phyloP scores from a whole-genome alignment of 2,329 filamentous ascomycete species.

The Ophiostoma sp. region DNA sequence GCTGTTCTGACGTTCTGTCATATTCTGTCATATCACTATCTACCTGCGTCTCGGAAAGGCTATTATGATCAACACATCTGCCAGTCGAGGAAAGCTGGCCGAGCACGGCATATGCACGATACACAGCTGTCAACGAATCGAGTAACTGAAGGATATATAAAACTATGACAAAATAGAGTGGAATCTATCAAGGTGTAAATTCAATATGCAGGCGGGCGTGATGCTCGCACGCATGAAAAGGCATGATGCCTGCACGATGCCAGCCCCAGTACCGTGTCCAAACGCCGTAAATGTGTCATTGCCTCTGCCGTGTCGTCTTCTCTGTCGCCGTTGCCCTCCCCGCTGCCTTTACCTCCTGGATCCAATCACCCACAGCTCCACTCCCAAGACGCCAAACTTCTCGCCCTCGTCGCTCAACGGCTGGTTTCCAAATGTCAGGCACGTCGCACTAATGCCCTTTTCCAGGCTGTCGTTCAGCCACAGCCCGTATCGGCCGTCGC shows the following conservation, averaged over 20 bases:
- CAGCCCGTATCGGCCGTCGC: conserved; percentile 82
- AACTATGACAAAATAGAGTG: neutral
- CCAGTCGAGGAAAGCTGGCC: too few species aligned
- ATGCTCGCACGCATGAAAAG: too few species aligned
- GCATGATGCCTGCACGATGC: neutral
- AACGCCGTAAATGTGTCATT: neutral
- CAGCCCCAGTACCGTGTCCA: neutral
- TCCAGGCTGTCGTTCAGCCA: conserved; percentile 88
- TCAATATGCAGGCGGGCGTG: neutral
- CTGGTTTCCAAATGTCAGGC: conserved; percentile 92
- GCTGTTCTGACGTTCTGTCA: too few species aligned
- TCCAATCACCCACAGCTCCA: conserved; percentile 91
- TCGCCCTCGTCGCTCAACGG: conserved; percentile 85
- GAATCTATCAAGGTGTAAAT: neutral
- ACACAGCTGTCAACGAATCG: neutral
- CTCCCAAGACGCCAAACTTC: conserved; percentile 84
- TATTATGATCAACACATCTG: too few species aligned
- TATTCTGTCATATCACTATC: too few species aligned
- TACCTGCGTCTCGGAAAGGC: too few species aligned
- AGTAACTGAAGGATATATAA: neutral
- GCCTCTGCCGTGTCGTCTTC: too few species aligned
- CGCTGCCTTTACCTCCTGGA: conserved; percentile 16
- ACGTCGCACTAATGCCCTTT: conserved; percentile 73
- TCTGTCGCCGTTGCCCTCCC: neutral
- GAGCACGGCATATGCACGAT: neutral